A percentile compares a stretch with the other conserved stretches of the same genome.
Conservation (phyloP, 2,329 filamentous ascomycete genomes). For the Fusarium guadeloupense region DNA sequence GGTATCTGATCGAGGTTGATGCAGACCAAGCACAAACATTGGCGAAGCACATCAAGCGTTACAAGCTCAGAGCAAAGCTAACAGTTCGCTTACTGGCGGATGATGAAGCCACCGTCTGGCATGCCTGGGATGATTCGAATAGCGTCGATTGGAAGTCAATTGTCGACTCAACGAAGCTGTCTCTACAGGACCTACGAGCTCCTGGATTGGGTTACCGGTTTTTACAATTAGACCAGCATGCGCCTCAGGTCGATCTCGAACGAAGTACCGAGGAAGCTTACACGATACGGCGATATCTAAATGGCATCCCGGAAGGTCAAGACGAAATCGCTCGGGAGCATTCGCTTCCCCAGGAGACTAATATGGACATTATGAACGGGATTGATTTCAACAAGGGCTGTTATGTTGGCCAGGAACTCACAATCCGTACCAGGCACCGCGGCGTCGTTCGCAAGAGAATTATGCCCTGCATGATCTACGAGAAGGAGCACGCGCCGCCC, state of each 20-base stretch:
- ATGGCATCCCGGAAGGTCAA: slow-evolving; percentile 87
- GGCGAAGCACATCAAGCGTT: slow-evolving; percentile 79
- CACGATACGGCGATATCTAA: slow-evolving; percentile 77
- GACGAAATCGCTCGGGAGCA: slow-evolving; percentile 75
- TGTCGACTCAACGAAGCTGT: slow-evolving; percentile 42
- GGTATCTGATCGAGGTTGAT: slow-evolving; percentile 83
- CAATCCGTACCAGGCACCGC: slow-evolving; percentile 92
- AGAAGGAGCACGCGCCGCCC: slow-evolving; percentile 51
- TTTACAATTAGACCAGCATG: slow-evolving; percentile 45
- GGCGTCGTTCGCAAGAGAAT: slow-evolving; percentile 93
- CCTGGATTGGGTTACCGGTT: slow-evolving; percentile 66
- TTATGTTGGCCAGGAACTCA: slow-evolving; percentile 96
- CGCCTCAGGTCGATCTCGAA: slow-evolving; percentile 54
- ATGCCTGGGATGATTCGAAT: slow-evolving; percentile 71
- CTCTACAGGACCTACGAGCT: slow-evolving; percentile 62
- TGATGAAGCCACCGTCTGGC: slow-evolving; percentile 75
- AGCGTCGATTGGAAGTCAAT: slow-evolving; percentile 34
- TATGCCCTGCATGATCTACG: slow-evolving; percentile 80
- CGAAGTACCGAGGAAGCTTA: slow-evolving; percentile 69
- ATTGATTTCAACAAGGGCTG: slow-evolving; percentile 97
- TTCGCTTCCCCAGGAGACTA: slow-evolving; percentile 86
- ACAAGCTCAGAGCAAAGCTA: slow-evolving; percentile 86
- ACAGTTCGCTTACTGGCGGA: slow-evolving; percentile 71
- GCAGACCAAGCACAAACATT: slow-evolving; percentile 69
- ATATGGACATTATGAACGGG: slow-evolving; percentile 84